Evolutionary conservation across 352 stramenopile genomes (phyloP), one percentile per base, ranked within the genome.

Genomic region (Aphanomyces cochlioides): DNA sequence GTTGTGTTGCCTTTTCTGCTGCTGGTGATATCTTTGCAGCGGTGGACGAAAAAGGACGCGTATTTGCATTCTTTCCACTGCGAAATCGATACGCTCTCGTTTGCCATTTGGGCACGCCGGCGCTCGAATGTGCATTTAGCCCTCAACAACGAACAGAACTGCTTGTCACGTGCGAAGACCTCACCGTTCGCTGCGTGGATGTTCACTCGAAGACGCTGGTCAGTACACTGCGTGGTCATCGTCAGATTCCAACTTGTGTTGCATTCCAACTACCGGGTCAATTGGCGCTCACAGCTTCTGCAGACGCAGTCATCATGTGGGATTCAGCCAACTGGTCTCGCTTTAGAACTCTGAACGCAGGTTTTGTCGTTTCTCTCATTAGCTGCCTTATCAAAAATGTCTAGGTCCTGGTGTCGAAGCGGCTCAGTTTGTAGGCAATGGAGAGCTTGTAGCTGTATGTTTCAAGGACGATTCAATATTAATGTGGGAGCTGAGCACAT

Each of bases 381-480:
- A 28, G 10, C 10, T n/a, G 43, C 43, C 1, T 50, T 50, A 50
- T 50, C 43, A 12, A n/a, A 50, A 50, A 50, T n/a, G 43, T n/a
- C 1, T 50, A 50, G 43, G 43, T n/a, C 63, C 63, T 39, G 63
- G 63, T 3, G 63, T 69, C 40, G 40, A 69, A 48, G 63, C 63
- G 37, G 63, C 63, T 34, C 47, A 60, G 15, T 69, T 69, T 59
- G 50, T 69, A 5, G 41, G 43, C 41, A 58, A 69, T 59, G 83
- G 80, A 19, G 75, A 92, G 12, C 75, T 95, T 10, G 85, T 95
- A 28, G 85, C 84, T 1, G 85, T 93, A 2, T 93, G 80, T 60
- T 95, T 93, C 67, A 80, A 90, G 41, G 87, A 95, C 56, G 79
- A 90, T 61, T 87, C 84, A 10, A 88, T 93, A 67, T 89, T 95